Conservation (phyloP, 805 yeast genomes). For the Myxozyma lipomycoides region DNA sequence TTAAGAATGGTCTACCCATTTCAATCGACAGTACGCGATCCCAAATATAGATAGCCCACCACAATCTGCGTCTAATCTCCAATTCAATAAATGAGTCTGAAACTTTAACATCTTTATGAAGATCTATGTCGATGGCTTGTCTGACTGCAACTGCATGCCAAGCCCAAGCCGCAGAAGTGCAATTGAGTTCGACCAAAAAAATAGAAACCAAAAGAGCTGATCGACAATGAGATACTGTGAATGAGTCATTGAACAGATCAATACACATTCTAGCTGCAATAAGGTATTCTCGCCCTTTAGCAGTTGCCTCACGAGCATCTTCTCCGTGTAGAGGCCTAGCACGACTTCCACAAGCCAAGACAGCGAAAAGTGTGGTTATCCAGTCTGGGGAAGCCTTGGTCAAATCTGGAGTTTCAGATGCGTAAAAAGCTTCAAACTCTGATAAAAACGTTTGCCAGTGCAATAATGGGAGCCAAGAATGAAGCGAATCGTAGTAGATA, state of each 20-base stretch:
- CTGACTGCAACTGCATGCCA: conserved; percentile 30
- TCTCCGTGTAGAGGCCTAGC: conserved; percentile 23
- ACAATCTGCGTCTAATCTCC: conserved; percentile 28
- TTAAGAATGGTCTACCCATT: conserved; percentile 19
- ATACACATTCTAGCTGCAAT: conserved; percentile 8
- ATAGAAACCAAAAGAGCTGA: conserved; percentile 28
- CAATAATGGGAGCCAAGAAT: conserved; percentile 32
- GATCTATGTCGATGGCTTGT: conserved; percentile 26
- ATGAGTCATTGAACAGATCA: conserved; percentile 25
- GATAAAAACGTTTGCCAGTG: conserved; percentile 31
- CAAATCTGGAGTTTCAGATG: conserved; percentile 4
- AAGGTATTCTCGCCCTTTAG: conserved; percentile 17
- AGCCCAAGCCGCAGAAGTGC: conserved; percentile 28
- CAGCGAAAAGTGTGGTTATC: conserved; percentile 27
- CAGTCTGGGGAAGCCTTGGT: conserved; percentile 19
- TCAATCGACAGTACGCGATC: conserved; percentile 29
- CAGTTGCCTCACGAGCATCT: conserved; percentile 13
- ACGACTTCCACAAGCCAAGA: conserved; percentile 32
- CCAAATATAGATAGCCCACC: conserved; percentile 32
- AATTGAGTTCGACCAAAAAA: conserved; percentile 28
- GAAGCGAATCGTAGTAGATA: conserved; percentile 27
- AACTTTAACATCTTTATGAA: conserved; percentile 12
- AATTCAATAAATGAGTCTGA: conserved; percentile 6
- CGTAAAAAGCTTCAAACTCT: conserved; percentile 22
- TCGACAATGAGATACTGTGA: conserved; percentile 23